A percentile compares a stretch with the other conserved stretches of the same genome.
These are phyloP conservation scores for Coemansia asiatica DNA, from an alignment of 192 early-diverging fungal species.

Conservation along the genomic window DNA sequence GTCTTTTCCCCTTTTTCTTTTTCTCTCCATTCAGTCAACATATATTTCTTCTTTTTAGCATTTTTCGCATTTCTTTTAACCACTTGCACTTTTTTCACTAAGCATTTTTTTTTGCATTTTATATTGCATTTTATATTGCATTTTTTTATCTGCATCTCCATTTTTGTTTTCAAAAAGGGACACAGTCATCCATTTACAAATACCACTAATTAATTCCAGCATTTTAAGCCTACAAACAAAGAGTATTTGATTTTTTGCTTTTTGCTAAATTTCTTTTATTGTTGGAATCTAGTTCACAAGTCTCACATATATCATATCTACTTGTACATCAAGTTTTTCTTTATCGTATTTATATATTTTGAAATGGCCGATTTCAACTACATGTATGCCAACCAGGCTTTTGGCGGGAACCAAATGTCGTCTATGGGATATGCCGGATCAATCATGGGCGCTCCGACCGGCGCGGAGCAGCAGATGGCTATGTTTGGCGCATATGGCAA, in stretches of 20 bases:
- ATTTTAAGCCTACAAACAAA: too few relatives aligned
- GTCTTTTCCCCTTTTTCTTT: constrained; percentile 1
- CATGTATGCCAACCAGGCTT: constrained; percentile 32
- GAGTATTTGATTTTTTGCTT: neutral
- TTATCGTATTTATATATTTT: neutral
- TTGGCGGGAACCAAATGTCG: constrained; percentile 14
- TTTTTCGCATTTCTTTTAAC: constrained; percentile 3
- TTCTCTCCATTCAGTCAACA: constrained; percentile 1
- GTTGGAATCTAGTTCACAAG: too few relatives aligned
- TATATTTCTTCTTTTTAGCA: constrained; percentile 13
- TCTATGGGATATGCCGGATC: constrained; percentile 17
- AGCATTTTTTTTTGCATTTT: constrained; percentile 6
- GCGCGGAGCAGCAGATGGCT: constrained; percentile 17
- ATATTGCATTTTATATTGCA: neutral
- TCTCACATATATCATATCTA: neutral
- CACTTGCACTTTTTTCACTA: constrained; percentile 13
- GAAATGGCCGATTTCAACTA: constrained; percentile 30
- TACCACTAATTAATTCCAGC: too few relatives aligned
- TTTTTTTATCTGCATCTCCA: neutral
- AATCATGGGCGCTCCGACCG: constrained; percentile 13
- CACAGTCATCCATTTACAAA: too few relatives aligned
- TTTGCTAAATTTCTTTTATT: too few relatives aligned
- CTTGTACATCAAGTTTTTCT: neutral
- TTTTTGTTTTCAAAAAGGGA: neutral
- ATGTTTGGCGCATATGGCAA: constrained; percentile 25